Evolutionary conservation across 495 filamentous ascomycete species (phyloP).

Genomic region (Pyrenopolyporus hunteri): DNA sequence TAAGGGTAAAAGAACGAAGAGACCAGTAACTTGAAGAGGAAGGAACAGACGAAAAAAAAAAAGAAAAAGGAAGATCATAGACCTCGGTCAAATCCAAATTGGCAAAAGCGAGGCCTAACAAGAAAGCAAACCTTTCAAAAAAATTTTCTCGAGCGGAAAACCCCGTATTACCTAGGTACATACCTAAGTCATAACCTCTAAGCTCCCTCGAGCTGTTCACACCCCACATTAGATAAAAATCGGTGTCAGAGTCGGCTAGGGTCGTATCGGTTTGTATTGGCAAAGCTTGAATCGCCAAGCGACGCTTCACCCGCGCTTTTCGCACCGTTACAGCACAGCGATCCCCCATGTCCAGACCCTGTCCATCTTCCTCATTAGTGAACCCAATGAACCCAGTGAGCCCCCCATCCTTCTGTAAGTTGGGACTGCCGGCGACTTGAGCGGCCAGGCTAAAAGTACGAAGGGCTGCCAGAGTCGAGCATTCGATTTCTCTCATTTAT

Average conservation of each 20-base stretch:
- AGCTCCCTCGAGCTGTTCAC: neutral
- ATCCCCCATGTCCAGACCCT: conserved; percentile 13
- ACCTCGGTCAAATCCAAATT: conserved; percentile 13
- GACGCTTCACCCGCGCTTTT: conserved; percentile 1
- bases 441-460: neutral
- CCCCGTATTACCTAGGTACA: neutral
- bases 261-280: conserved; percentile 14
- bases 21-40: conserved; percentile 24
- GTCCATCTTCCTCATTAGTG: conserved; percentile 5
- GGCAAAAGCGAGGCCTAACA: neutral
- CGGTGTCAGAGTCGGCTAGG: conserved; percentile 31
- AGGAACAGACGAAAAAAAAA: conserved; percentile 16
- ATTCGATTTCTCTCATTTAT: conserved; percentile 31
- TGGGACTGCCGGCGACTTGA: neutral
- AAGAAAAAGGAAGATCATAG: neutral
- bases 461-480: conserved; percentile 7
- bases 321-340: conserved; percentile 1
- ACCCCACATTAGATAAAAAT: conserved; percentile 20
- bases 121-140: conserved; percentile 11
- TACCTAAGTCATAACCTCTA: neutral
- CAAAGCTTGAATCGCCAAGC: conserved; percentile 38
- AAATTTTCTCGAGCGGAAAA: neutral
- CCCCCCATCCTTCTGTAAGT: neutral
- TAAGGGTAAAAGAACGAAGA: conserved; percentile 4
- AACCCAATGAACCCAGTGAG: neutral